Conservation (phyloP, 164 flowering plant species). For the Stephania japonica region DNA sequence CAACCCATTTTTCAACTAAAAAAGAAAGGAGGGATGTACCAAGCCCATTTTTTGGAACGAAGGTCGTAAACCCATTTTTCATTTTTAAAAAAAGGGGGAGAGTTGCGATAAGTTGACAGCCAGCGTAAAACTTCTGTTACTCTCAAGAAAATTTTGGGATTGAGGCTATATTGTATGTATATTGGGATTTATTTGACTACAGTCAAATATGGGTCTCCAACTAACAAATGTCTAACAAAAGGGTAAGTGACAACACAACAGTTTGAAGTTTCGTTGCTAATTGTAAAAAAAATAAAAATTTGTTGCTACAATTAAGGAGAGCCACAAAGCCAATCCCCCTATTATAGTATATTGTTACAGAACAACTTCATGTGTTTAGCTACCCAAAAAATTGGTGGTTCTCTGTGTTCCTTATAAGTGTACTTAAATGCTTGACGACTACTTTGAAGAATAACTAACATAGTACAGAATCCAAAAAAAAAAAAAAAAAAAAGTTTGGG, state of each 20-base stretch:
- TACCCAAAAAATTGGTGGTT: background rate
- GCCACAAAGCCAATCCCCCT: background rate
- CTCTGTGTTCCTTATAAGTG: background rate
- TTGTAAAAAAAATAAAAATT: too few relatives aligned
- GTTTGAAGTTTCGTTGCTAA: background rate
- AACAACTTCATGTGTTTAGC: background rate
- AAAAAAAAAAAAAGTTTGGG: background rate
- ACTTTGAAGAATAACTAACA: background rate
- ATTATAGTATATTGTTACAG: background rate
- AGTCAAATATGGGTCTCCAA: background rate
- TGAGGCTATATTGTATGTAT: too few relatives aligned
- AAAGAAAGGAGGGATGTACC: too few relatives aligned
- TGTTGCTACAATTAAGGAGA: slow-evolving; percentile 1
- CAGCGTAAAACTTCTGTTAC: too few relatives aligned
- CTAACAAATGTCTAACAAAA: background rate
- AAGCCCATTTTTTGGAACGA: too few relatives aligned
- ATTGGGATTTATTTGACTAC: too few relatives aligned
- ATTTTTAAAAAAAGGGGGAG: too few relatives aligned
- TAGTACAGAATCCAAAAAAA: background rate
- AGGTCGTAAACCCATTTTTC: too few relatives aligned
- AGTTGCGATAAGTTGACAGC: too few relatives aligned
- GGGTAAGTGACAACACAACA: background rate
- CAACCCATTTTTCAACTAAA: too few relatives aligned
- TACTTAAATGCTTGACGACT: background rate
- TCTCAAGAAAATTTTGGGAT: too few relatives aligned